Evolutionary conservation across 495 filamentous ascomycete species (phyloP).

Genomic region (Aspergillus steynii): DNA sequence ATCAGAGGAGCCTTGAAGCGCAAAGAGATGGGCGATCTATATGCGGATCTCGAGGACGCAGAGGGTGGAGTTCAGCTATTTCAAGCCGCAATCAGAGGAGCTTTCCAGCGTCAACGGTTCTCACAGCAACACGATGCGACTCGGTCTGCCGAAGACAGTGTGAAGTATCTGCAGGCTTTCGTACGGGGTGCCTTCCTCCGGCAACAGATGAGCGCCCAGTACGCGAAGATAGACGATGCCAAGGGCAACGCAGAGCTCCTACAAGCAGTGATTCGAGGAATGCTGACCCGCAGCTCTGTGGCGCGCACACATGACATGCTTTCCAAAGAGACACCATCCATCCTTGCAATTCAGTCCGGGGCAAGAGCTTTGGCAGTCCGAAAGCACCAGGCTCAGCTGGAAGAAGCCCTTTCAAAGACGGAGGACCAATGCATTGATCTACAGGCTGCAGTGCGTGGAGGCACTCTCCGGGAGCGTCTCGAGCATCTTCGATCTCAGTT

Average conservation of each 20-base stretch:
- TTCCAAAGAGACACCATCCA: constrained; percentile 27
- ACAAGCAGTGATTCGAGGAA: constrained; percentile 56
- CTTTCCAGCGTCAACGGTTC: constrained; percentile 41
- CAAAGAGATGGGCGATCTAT: constrained; percentile 45
- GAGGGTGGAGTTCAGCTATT: constrained; percentile 57
- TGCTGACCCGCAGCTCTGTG: constrained; percentile 44
- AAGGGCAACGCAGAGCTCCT: constrained; percentile 43
- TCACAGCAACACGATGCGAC: constrained; percentile 42
- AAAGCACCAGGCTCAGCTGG: constrained; percentile 28
- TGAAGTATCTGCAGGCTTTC: constrained; percentile 64
- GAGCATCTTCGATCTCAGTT: constrained; percentile 29
- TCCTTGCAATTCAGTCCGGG: constrained; percentile 49
- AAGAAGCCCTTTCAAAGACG: constrained; percentile 33
- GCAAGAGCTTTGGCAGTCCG: constrained; percentile 41
- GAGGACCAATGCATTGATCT: constrained; percentile 29
- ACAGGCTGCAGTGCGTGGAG: constrained; percentile 47
- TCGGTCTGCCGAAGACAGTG: constrained; percentile 39
- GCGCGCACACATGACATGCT: constrained; percentile 34
- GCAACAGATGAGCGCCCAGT: constrained; percentile 29
- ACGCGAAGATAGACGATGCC: constrained; percentile 47
- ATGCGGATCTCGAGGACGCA: constrained; percentile 45
- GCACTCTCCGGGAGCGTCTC: constrained; percentile 27
- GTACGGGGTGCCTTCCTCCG: constrained; percentile 54
- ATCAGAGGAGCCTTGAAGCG: constrained; percentile 60
- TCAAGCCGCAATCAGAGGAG: constrained; percentile 70